A percentile compares a stretch with the other conserved stretches of the same genome.
These are phyloP conservation scores for Monilinia fructigena DNA, from an alignment of 2,329 filamentous ascomycete species.

Conservation along the genomic window DNA sequence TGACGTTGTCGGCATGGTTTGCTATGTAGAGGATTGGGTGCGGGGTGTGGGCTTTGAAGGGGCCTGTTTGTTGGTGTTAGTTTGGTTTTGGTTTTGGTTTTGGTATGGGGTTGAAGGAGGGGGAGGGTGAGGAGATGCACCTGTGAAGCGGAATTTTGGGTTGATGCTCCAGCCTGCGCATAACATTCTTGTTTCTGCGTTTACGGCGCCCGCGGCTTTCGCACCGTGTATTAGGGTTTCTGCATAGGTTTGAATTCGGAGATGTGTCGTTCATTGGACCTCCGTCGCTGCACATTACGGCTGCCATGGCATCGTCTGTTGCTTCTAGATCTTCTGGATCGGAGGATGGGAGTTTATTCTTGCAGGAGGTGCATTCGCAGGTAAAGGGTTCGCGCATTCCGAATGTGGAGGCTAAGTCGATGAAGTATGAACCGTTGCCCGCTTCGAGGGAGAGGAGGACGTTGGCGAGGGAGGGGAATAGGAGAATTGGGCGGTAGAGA, in stretches of 20 bases:
- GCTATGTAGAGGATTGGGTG: constrained; percentile 43
- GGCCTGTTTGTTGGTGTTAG: constrained; percentile 30
- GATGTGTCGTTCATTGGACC: constrained; percentile 29
- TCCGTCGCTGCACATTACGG: constrained; percentile 38
- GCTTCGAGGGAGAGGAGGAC: constrained; percentile 36
- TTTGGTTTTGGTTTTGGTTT: not conserved
- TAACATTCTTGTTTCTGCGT: constrained; percentile 42
- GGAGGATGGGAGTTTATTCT: constrained; percentile 11
- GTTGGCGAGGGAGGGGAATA: constrained; percentile 37
- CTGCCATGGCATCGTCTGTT: constrained; percentile 31
- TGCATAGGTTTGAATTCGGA: constrained; percentile 35
- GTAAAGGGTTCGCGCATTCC: constrained; percentile 26
- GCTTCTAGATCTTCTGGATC: constrained; percentile 28
- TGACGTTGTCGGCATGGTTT: constrained; percentile 42
- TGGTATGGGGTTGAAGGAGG: too few relatives aligned
- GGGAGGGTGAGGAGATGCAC: constrained; percentile 21
- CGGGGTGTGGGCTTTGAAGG: constrained; percentile 40
- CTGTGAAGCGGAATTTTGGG: constrained; percentile 38
- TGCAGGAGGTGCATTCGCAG: constrained; percentile 10
- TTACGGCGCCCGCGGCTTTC: constrained; percentile 46
- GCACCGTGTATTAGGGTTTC: constrained; percentile 40
- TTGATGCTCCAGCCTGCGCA: constrained; percentile 40
- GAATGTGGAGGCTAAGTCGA: constrained; percentile 23
- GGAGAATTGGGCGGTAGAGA: constrained; percentile 37
- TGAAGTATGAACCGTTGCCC: constrained; percentile 47